Evolutionary conservation across 768 basidiomycete species (phyloP).

Genomic region (Hemileccinum rubropunctum): DNA sequence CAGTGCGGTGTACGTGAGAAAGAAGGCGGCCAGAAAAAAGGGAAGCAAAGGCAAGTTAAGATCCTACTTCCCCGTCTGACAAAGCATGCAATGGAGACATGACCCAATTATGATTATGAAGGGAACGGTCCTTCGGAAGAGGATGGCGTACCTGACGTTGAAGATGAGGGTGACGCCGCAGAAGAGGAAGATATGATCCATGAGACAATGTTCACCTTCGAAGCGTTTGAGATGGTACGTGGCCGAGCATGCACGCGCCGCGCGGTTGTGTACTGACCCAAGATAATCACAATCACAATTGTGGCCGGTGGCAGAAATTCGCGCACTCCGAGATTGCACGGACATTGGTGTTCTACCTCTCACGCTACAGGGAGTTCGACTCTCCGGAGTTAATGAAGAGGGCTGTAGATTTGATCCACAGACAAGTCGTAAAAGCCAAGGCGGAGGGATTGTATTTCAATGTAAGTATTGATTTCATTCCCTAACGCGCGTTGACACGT

Average conservation of each 20-base stretch:
- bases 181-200: slow-evolving; percentile 63
- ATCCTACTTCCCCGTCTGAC: slow-evolving; percentile 20
- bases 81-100: slow-evolving; percentile 10
- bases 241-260: slow-evolving; percentile 13
- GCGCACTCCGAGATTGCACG: slow-evolving; percentile 82
- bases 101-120: slow-evolving; percentile 17
- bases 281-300: slow-evolving; percentile 15
- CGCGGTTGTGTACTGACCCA: slow-evolving; percentile 16
- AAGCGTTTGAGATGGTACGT: slow-evolving; percentile 83
- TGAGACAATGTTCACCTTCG: slow-evolving; percentile 91
- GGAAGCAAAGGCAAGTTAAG: slow-evolving; percentile 46
- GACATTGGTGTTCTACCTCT: slow-evolving; percentile 80
- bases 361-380: slow-evolving; percentile 78
- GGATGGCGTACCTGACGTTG: slow-evolving; percentile 66
- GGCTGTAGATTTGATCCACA: slow-evolving; percentile 84
- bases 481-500: slow-evolving; percentile 10
- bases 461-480: slow-evolving; percentile 41
- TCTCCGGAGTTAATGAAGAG: slow-evolving; percentile 82
- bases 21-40: slow-evolving; percentile 53
- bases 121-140: slow-evolving; percentile 46
- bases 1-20: slow-evolving; percentile 68
- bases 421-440: slow-evolving; percentile 87
- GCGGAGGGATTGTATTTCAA: slow-evolving; percentile 96
- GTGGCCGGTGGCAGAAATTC: slow-evolving; percentile 64
- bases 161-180: slow-evolving; percentile 58